These are phyloP conservation scores for Spiraea crenata DNA, from an alignment of 331 rosid species.

Conservation along the genomic window DNA sequence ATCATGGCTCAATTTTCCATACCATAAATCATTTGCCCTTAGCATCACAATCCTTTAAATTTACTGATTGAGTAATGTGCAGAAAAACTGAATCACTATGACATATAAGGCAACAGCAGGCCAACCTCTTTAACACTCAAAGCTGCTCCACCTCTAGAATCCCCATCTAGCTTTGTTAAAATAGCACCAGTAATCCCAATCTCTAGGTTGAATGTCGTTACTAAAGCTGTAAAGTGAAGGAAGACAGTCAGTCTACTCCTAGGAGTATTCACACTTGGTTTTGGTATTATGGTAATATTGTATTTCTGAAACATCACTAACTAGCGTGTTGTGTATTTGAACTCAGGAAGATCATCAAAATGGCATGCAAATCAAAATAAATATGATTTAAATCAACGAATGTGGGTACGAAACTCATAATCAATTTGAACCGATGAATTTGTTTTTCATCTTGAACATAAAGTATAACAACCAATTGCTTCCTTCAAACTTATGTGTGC, in stretches of 20 bases:
- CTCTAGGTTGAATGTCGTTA: slow-evolving; percentile 91
- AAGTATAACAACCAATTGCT: background rate
- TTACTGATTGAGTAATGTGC: background rate
- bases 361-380: background rate
- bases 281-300: background rate
- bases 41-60: background rate
- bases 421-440: background rate
- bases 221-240: slow-evolving; percentile 61
- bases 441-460: background rate
- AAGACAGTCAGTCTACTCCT: slow-evolving; percentile 17
- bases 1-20: background rate
- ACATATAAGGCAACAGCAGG: slow-evolving; percentile 10
- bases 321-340: background rate
- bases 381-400: background rate
- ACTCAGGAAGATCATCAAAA: background rate
- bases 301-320: background rate
- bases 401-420: background rate
- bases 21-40: background rate
- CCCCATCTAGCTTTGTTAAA: slow-evolving; percentile 97
- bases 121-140: slow-evolving; percentile 96
- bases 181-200: slow-evolving; percentile 99
- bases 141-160: slow-evolving; percentile 99
- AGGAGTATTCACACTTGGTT: background rate
- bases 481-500: background rate
- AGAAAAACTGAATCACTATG: background rate